These are phyloP conservation scores for Leucoagaricus sp. DNA, from an alignment of 1,284 basidiomycete genomes.

Conservation along the genomic window DNA sequence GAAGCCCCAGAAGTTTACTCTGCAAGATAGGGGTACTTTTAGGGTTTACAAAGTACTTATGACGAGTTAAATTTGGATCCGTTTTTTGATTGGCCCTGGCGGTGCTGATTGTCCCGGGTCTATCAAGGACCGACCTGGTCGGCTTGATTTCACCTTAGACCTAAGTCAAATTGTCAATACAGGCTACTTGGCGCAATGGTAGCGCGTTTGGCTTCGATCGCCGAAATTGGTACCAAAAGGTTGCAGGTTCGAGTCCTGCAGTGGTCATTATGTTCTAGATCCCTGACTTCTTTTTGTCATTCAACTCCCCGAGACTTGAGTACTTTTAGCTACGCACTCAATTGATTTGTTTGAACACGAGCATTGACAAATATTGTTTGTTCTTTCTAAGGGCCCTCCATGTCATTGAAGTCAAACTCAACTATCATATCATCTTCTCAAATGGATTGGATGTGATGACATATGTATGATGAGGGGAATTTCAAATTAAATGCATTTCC, in stretches of 20 bases:
- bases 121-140: not conserved
- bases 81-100: too few species aligned
- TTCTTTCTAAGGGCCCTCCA: too few species aligned
- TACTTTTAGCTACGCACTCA: too few species aligned
- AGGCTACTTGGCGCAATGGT: slow-evolving; percentile 77
- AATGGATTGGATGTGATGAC: too few species aligned
- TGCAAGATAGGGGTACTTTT: not conserved
- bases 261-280: too few species aligned
- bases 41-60: not conserved
- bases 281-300: too few species aligned
- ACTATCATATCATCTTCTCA: too few species aligned
- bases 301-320: not conserved
- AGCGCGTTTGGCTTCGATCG: slow-evolving; percentile 87
- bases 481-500: too few species aligned
- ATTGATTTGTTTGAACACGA: too few species aligned
- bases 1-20: not conserved
- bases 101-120: not conserved
- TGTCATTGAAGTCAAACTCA: too few species aligned
- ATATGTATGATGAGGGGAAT: too few species aligned
- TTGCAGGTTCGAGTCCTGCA: slow-evolving; percentile 90
- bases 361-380: too few species aligned
- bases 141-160: not conserved
- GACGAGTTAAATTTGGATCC: not conserved
- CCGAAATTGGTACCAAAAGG: slow-evolving; percentile 67
- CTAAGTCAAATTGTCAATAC: not conserved